Base-by-base conservation (phyloP, 345 rosid species). In the Brassica incana region DNA sequence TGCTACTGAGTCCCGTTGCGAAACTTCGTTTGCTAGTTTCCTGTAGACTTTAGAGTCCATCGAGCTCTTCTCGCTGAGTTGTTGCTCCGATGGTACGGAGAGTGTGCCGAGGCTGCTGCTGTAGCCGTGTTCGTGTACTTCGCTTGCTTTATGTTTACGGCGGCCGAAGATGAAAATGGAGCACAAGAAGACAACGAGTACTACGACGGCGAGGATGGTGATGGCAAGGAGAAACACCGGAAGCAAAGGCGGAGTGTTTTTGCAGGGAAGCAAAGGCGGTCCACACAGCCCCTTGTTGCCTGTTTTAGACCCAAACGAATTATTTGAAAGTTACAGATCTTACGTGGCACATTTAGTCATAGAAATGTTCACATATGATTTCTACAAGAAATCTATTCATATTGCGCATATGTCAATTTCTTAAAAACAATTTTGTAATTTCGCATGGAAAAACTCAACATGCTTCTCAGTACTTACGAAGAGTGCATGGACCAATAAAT, bases 261-360 rank as follows among this genome's bases (percentile, higher is more conserved):
- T 78, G 88, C 99, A 95, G 12, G 77, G 74, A 12, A 69, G 12
- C 15, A 92, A 77, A 8, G 99, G 97, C 71, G 78, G 77, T 54
- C 97, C 99, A 74, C 99, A 90, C 12, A 95, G 77, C 0, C 63
- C 88, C 50, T 80, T 83, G 78, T 92, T 92, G 30, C 92, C 97
- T 92, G 84, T 50, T 66, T 79, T 67, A 3, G 14, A 11, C 77
- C 73, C 77, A 71, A 40, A n/a, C 16, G 4, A 74, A 29, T 16
- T 32, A 14, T 4, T 60, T 33, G 11, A 0, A 73, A 25, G 30
- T 40, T 36, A 59, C 0, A 52, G 0, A 18, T 69, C 29, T 45
- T 67, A 33, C 0, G 16, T 15, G 30, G 30, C 30, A 27, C 30
- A 27, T 27, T 27, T 27, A 27, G 30, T 27, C 30, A 27, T 27